phyloP scores from a whole-genome alignment of 129 eudicot species.

The Apium graveolens region DNA sequence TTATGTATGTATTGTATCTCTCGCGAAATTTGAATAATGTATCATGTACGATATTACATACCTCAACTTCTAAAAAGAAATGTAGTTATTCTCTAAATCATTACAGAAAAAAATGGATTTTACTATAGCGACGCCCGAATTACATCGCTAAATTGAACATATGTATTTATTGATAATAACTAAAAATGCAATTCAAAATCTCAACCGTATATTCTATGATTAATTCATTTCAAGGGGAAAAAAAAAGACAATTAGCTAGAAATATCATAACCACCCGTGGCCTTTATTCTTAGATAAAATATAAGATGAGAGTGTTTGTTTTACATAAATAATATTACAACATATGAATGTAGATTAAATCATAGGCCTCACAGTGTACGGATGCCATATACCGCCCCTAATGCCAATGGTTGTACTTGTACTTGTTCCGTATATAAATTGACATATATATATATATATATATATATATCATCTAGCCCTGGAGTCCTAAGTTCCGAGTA shows the following conservation, averaged over 20 bases:
- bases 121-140: too few species aligned
- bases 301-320: background rate
- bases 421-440: background rate
- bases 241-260: background rate
- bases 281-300: background rate
- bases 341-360: background rate
- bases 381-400: conserved; percentile 10
- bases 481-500: conserved; percentile 37
- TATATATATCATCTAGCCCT: conserved; percentile 4
- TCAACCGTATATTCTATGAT: too few species aligned
- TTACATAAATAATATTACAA: background rate
- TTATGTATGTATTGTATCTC: too few species aligned
- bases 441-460: too few species aligned
- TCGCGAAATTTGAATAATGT: too few species aligned
- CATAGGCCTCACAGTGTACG: background rate
- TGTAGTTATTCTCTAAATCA: too few species aligned
- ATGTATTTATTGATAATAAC: too few species aligned
- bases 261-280: background rate
- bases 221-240: background rate
- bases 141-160: too few species aligned
- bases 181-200: too few species aligned
- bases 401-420: conserved; percentile 2
- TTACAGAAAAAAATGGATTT: too few species aligned
- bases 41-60: too few species aligned
- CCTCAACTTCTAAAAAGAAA: too few species aligned